A percentile compares a stretch with the other conserved stretches of the same genome.
phyloP scores from a whole-genome alignment of 345 rosid species.

The Eucalyptus albens region DNA sequence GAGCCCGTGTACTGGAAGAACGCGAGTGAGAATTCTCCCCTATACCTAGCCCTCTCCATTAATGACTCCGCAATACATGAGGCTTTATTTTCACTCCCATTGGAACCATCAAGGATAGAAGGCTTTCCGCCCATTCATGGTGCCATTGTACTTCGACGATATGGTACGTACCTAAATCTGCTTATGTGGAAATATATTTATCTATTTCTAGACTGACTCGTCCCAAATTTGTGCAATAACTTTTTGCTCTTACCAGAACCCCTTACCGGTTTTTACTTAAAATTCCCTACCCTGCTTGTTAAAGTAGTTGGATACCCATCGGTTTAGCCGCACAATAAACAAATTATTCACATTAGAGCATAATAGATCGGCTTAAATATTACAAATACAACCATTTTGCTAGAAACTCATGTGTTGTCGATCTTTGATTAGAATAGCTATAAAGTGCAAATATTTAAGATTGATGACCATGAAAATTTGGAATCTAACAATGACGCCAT shows the following conservation, averaged over 20 bases:
- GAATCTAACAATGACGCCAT: too few species aligned
- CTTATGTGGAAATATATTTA: background rate
- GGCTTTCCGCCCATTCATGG: too few species aligned
- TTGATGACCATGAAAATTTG: too few species aligned
- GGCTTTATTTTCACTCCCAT: too few species aligned
- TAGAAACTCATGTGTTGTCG: too few species aligned
- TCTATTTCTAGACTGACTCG: background rate
- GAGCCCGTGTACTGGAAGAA: background rate
- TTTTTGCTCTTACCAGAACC: background rate
- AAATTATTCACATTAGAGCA: background rate
- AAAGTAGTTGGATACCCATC: background rate
- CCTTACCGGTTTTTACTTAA: background rate
- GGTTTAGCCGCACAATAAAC: background rate
- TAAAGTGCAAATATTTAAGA: too few species aligned
- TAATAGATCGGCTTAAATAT: background rate
- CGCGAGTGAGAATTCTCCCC: background rate
- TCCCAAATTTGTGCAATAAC: too few species aligned
- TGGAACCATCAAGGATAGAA: too few species aligned
- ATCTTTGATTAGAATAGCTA: too few species aligned
- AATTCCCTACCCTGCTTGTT: background rate
- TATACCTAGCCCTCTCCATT: rapidly evolving
- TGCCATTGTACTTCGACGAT: rapidly evolving
- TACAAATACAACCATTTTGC: background rate
- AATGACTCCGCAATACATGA: rapidly evolving
- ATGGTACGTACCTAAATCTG: background rate